A percentile compares a stretch with the other conserved stretches of the same genome.
Evolutionary conservation across 495 filamentous ascomycete species (phyloP).

Genomic region (Glarea lozoyensis): DNA sequence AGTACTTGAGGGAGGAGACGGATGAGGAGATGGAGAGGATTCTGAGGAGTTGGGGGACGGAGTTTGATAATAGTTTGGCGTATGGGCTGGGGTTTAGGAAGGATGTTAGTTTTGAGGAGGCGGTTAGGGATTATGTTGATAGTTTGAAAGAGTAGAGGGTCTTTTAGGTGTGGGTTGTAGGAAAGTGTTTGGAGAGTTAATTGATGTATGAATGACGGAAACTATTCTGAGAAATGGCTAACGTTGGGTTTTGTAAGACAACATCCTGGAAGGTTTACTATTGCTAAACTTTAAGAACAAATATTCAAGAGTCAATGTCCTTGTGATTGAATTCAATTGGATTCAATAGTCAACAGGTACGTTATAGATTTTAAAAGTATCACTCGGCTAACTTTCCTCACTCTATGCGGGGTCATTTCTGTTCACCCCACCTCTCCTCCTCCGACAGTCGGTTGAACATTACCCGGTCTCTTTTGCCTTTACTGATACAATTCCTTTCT

Average conservation of each 20-base stretch:
- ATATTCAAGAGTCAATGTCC: too few relatives aligned
- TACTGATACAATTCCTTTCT: neutral
- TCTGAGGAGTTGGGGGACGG: conserved; percentile 63
- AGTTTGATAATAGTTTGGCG: conserved; percentile 52
- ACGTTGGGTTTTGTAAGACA: too few relatives aligned
- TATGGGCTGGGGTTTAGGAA: conserved; percentile 49
- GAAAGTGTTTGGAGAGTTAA: too few relatives aligned
- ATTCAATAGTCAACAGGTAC: too few relatives aligned
- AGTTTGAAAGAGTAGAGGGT: too few relatives aligned
- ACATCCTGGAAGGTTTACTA: too few relatives aligned
- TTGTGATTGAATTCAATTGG: too few relatives aligned
- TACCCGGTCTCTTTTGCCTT: conserved; percentile 1
- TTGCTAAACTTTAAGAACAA: too few relatives aligned
- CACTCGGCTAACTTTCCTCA: conserved; percentile 7
- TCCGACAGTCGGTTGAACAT: neutral
- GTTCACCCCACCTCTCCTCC: conserved; percentile 1
- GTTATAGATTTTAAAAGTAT: neutral
- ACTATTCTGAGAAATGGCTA: too few relatives aligned
- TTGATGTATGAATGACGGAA: too few relatives aligned
- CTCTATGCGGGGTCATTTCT: neutral
- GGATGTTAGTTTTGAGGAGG: conserved; percentile 49
- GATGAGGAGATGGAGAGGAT: conserved; percentile 60
- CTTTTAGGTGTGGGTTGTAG: too few relatives aligned
- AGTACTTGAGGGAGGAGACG: conserved; percentile 54
- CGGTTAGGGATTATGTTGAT: conserved; percentile 45